phyloP scores from a whole-genome alignment of 306 rosid species.

The Prunus dulcis region DNA sequence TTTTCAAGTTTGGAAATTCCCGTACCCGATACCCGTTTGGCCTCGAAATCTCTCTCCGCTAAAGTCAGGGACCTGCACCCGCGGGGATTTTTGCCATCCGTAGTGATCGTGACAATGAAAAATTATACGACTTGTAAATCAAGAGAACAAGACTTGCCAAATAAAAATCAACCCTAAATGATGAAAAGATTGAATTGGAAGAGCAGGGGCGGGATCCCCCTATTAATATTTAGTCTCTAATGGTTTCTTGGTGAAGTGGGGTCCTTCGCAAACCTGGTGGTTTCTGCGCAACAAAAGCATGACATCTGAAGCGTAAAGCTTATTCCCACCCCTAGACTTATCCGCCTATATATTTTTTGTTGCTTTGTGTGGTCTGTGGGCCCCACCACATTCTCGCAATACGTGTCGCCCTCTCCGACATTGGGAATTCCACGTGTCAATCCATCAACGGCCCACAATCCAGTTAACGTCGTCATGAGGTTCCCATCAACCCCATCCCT shows the following conservation, averaged over 20 bases:
- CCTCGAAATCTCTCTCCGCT: too few relatives aligned
- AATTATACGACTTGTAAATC: too few relatives aligned
- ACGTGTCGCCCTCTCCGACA: slow-evolving; percentile 8
- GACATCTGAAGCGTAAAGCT: slow-evolving; percentile 36
- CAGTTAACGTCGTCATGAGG: slow-evolving; percentile 55
- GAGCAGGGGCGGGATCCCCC: not conserved
- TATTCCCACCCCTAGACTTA: slow-evolving; percentile 46
- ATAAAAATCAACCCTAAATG: not conserved
- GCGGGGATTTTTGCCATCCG: too few relatives aligned
- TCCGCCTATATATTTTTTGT: slow-evolving; percentile 14
- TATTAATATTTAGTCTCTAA: not conserved
- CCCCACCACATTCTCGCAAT: slow-evolving; percentile 15
- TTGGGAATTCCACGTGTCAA: slow-evolving; percentile 37
- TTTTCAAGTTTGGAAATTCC: too few relatives aligned
- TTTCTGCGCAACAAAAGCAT: slow-evolving; percentile 41
- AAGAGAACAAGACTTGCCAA: not conserved
- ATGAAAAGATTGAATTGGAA: not conserved
- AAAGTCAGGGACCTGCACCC: accelerated
- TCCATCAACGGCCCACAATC: slow-evolving; percentile 38
- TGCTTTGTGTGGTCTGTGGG: slow-evolving; percentile 22
- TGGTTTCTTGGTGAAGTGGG: slow-evolving; percentile 2
- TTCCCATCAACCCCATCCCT: slow-evolving; percentile 30
- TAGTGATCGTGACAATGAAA: too few relatives aligned
- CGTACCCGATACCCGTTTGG: too few relatives aligned
- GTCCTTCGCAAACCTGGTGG: slow-evolving; percentile 21